phyloP scores from a whole-genome alignment of 2,329 filamentous ascomycete species.

The Cladosporium phlei region DNA sequence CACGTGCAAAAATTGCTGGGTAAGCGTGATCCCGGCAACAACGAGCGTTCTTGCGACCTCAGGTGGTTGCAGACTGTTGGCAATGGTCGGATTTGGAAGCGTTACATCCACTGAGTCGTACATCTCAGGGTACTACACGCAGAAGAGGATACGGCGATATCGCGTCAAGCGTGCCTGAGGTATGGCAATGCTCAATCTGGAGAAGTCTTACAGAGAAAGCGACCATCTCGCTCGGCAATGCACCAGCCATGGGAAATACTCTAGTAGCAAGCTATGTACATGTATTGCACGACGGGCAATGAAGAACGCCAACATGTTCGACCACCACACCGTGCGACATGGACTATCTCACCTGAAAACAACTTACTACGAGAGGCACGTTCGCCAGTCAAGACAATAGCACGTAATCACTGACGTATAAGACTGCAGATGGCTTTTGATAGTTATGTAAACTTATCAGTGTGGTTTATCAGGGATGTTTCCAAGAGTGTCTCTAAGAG shows the following conservation, averaged over 20 bases:
- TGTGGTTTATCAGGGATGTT: neutral
- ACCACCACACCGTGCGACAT: conserved; percentile 1
- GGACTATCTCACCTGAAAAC: neutral
- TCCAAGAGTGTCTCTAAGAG: conserved; percentile 2
- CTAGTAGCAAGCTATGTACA: conserved; percentile 3
- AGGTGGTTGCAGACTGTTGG: neutral
- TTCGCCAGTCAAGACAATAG: conserved; percentile 1
- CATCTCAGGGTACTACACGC: neutral
- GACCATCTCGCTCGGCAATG: neutral
- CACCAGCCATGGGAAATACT: conserved; percentile 1
- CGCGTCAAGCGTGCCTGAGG: conserved; percentile 10
- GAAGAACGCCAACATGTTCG: conserved; percentile 1
- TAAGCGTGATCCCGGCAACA: conserved; percentile 6
- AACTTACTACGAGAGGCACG: conserved; percentile 2
- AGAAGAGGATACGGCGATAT: conserved; percentile 7
- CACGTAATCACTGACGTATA: neutral
- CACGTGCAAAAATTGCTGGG: neutral
- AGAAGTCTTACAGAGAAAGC: conserved; percentile 1
- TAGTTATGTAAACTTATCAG: neutral
- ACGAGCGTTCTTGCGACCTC: conserved; percentile 5
- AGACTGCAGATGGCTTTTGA: conserved; percentile 1
- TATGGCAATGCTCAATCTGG: conserved; percentile 6
- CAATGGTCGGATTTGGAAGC: conserved; percentile 2
- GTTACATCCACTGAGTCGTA: conserved; percentile 6
- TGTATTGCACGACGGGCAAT: conserved; percentile 5